Base-by-base conservation (phyloP, 257 asterid genomes). In the Hygrophila difformis region DNA sequence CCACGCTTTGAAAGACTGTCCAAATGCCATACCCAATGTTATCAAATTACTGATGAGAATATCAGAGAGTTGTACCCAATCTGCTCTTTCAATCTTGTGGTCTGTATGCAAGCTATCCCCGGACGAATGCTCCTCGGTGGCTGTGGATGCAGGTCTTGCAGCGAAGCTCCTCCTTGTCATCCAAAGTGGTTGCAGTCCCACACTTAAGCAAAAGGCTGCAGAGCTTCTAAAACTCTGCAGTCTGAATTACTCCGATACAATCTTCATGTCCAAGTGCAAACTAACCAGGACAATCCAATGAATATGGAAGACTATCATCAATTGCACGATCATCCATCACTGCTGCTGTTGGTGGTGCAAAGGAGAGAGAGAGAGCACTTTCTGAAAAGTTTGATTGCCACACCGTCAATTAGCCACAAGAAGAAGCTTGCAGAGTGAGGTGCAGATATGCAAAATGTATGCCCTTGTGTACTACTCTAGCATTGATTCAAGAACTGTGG, bases 151-250 rank as follows among this genome's bases (percentile, higher is more conserved):
- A 0, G 94, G 91, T 14, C 69, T 81, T 1, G 88, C 85, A 1
- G 76, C 82, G 2, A 82, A 78, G 66, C 84, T 82, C 15, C 79
- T 82, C 8, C 87, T 82, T 8, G 91, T 82, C 1, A 82, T 82
- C 44, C 91, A 82, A 72, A 82, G 94, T 41, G 82, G 91, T n/a
- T 82, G 87, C 29, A 55, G 39, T 19, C 67, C 81, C 1, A 42
- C 38, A 0, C 66, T 82, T 13, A 82, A 79, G 71, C 91, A 82
- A 55, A 73, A 70, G 19, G 79, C 84, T 0, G 70, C 84, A 0
- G 91, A 82, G 74, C 77, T 82, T 1, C 60, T 82, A 81, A 82
- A 79, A 65, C 77, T 79, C 6, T 82, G 94, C 56, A 65, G 93
- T 62, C 61, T 70, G 60, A 78, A 78, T 57, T 82, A 71, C 38